Base-by-base conservation (phyloP, 352 stramenopile genomes). In the Phytophthora fragariaefolia region DNA sequence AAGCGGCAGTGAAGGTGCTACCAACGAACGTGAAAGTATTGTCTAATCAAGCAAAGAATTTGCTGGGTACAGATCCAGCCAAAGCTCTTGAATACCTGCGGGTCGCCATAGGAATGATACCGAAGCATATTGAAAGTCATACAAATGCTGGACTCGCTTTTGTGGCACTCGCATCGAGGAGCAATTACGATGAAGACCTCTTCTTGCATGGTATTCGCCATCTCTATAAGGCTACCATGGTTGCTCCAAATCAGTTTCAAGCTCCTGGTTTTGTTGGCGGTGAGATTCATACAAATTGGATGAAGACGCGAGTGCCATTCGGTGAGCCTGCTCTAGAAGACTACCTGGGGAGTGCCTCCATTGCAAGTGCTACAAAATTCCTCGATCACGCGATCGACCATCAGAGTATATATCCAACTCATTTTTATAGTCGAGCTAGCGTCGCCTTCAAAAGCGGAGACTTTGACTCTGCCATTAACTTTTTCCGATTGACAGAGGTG, bases 21-120 rank as follows among this genome's bases (percentile, higher is more conserved):
- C 87, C 87, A 6, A 80, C 76, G 5, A 96, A 93, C 48, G 73
- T 89, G 62, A 96, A 96, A 69, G 85, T 89, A 30, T 74, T 94
- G 2, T 87, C 74, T 15, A 94, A 96, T 53, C 58, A 85, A 34
- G 83, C 72, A 22, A 93, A 96, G 63, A 81, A 77, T 13, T 26
- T 88, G 5, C 76, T 95, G 4, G 73, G 77, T 30, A n/a, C 42
- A 15, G 68, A 92, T 49, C 71, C 79, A 1, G 30, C 50, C 3
- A 68, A 57, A 9, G 79, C 84, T 8, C 58, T 89, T 10, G 27
- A 69, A 9, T 72, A 86, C 9, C 38, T 86, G 18, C 73, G 77
- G 1, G 47, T 81, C 1, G 58, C 79, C 2, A 58, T 82, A 1
- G 74, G 65, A 15, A 51, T 90, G 38, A 28, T 86, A 23, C 76